phyloP scores from a whole-genome alignment of 2,329 filamentous ascomycete genomes.

The Rhexocercosporidium sp. region DNA sequence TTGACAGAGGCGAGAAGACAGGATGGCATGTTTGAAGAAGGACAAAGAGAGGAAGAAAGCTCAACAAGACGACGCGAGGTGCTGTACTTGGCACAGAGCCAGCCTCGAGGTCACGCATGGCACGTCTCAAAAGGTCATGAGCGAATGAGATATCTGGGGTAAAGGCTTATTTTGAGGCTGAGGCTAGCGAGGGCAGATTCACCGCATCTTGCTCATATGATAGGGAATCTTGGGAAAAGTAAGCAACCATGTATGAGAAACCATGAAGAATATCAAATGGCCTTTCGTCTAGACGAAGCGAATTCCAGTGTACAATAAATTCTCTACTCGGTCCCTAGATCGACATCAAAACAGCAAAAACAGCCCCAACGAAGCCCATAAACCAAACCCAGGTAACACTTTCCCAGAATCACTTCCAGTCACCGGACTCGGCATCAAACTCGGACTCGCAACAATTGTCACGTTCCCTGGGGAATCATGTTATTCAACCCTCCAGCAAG shows the following conservation, averaged over 20 bases:
- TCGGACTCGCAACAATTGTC: neutral
- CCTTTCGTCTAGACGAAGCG: neutral
- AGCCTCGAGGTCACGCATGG: neutral
- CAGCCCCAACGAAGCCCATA: neutral
- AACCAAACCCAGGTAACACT: neutral
- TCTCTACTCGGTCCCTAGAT: neutral
- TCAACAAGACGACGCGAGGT: neutral
- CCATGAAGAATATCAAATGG: neutral
- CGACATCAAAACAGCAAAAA: neutral
- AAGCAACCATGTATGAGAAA: neutral
- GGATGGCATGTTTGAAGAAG: neutral
- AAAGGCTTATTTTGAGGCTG: neutral
- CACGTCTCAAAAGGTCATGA: neutral
- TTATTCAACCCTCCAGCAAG: conserved; percentile 1
- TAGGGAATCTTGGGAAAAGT: neutral
- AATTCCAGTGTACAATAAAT: too few relatives aligned
- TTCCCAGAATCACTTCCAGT: neutral
- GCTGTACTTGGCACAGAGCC: neutral
- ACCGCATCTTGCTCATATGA: neutral
- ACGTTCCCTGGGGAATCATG: neutral
- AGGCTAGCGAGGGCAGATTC: neutral
- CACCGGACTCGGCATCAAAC: neutral
- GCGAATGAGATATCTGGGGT: neutral
- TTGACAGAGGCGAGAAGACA: neutral
- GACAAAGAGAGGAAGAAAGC: neutral